phyloP scores from a whole-genome alignment of 495 filamentous ascomycete species.

The Pyrenopolyporus hunteri region DNA sequence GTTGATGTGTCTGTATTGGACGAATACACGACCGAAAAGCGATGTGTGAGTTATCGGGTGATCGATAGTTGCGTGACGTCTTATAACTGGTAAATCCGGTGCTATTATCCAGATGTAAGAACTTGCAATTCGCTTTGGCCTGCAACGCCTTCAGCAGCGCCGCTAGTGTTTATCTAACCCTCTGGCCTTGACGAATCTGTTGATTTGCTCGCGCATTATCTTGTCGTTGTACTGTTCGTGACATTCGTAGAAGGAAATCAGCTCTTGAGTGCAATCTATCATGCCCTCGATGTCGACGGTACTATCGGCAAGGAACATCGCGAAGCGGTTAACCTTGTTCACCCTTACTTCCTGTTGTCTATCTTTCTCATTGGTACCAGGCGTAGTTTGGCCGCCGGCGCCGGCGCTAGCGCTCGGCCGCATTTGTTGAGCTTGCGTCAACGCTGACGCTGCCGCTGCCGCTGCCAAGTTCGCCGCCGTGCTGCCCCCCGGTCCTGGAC shows the following conservation, averaged over 20 bases:
- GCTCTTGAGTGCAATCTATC: constrained; percentile 92
- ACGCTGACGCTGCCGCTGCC: constrained; percentile 48
- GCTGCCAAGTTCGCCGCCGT: too few species aligned
- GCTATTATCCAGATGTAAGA: too few species aligned
- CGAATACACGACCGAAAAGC: too few species aligned
- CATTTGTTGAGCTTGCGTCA: constrained; percentile 49
- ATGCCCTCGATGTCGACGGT: constrained; percentile 90
- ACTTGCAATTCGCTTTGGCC: too few species aligned
- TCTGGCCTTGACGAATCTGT: constrained; percentile 80
- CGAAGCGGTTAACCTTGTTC: constrained; percentile 72
- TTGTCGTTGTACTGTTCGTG: constrained; percentile 92
- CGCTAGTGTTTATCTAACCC: constrained; percentile 74
- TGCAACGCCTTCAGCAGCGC: too few species aligned
- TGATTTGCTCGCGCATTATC: constrained; percentile 66
- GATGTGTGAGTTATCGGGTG: too few species aligned
- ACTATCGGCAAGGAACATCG: constrained; percentile 89
- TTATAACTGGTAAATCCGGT: too few species aligned
- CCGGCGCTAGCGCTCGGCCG: constrained; percentile 37
- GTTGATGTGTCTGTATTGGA: too few species aligned
- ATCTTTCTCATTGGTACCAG: constrained; percentile 27
- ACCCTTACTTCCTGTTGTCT: constrained; percentile 48
- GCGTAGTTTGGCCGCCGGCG: constrained; percentile 27
- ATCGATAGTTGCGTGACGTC: too few species aligned
- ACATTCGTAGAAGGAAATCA: constrained; percentile 92
- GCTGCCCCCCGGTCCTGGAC: too few species aligned